Evolutionary conservation across 352 stramenopile species (phyloP), one percentile per base, ranked within the genome.

Genomic region (Phytophthora megakarya): DNA sequence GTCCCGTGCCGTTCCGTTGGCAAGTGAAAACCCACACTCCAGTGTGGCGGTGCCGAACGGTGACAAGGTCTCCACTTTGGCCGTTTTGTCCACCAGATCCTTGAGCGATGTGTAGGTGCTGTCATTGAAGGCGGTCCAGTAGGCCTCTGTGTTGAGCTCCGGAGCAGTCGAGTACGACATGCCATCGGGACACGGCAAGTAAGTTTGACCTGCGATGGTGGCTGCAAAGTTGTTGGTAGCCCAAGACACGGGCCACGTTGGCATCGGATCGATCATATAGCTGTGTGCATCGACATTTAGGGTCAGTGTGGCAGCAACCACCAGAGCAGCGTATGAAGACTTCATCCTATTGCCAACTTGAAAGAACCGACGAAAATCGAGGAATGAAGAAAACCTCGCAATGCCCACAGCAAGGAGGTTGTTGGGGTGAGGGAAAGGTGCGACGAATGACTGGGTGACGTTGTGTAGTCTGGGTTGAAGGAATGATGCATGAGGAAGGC

Each of bases 51-150:
- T 70, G 30, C 72, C 67, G 40, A 75, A 72, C 10, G 64, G 59
- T 10, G 65, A 63, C 25, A 73, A 44, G 0, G 49, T 70, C 44
- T 76, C 47, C 40, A 73, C 39, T 15, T 73, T 52, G 5, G 16
- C 61, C 3, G 64, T 71, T 32, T 65, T 47, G 38, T 67, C 53
- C 23, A 69, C 67, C 19, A 84, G 58, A 7, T 82, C 67, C 35
- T 75, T 73, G 26, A 86, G 61, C 2, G 72, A 69, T 53, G 72
- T 84, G 73, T 84, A 86, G 55, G 64, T 48, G 47, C 69, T 79
- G 16, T 62, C 53, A 23, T 79, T 72, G 55, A 80, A 76, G 11
- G 67, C 68, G 8, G 65, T 68, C 61, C 55, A 67, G 56, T 77
- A 77, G 7, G 69, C 69, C 49, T 70, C 60, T 3, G 60, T 73